Evolutionary conservation across 129 eudicot genomes (phyloP), one percentile per base, ranked within the genome.

Genomic region (Solidago caesia): DNA sequence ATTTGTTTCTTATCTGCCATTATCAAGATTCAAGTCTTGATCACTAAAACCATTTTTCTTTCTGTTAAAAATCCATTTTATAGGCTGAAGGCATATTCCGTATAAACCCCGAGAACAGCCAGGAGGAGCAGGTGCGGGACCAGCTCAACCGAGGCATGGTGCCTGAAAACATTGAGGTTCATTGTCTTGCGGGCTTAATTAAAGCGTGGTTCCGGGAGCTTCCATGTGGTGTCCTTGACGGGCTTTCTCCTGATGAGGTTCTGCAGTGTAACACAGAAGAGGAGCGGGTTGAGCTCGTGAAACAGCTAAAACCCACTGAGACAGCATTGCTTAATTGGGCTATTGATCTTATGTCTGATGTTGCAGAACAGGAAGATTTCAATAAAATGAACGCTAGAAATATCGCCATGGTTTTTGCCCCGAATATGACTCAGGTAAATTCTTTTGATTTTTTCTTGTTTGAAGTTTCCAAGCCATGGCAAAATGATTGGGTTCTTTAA

Each of bases 171-270:
- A 91, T 91, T 5, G 97, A 91, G 63, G 96, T 91, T 42, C 97
- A 91, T 57, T 88, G 90, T 71, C 82, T 91, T 53, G 97, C 96
- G 1, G 96, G 96, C 14, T 70, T 91, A 52, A 91, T 91, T 43
- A 91, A 91, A 77, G 94, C 97, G 7, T 91, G 97, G 97, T 91
- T 91, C 65, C 70, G 97, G 39, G 96, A 91, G 77, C 96, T 91
- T n/a, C 97, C 97, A 8, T 81, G 79, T 68, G 97, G 97, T 2
- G 90, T 91, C 43, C 85, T 91, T 21, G 96, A 91, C 62, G 97
- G 97, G 77, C 97, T 91, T 81, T 88, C 97, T 4, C 95, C 95
- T 0, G 97, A 91, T 57, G 89, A 88, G 69, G 95, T 91, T 44
- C 59, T 91, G 33, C 78, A 88, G 47, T 88, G 95, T 84, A 86